A percentile compares a stretch with the other conserved stretches of the same genome.
Evolutionary conservation across 2,329 filamentous ascomycete species (phyloP).

Genomic region (Zasmidium citrigriseum): DNA sequence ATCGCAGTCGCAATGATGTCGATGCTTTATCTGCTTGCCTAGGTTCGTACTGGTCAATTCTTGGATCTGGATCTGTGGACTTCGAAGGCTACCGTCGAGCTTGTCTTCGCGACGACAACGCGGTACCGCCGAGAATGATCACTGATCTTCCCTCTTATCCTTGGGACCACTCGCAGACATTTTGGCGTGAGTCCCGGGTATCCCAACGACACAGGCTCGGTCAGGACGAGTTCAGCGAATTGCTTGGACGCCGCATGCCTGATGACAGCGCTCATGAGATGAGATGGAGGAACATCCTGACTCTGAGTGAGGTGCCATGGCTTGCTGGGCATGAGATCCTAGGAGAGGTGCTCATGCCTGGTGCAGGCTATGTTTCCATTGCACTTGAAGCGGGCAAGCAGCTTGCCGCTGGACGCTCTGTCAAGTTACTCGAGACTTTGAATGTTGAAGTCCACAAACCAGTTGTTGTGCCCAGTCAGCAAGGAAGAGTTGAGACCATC

Average conservation of each 20-base stretch:
- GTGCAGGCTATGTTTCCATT: constrained; percentile 24
- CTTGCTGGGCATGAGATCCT: constrained; percentile 37
- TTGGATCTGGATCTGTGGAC: constrained; percentile 2
- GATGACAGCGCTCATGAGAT: constrained; percentile 5
- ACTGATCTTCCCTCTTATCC: constrained; percentile 19
- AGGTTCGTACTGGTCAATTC: not conserved
- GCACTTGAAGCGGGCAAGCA: constrained; percentile 25
- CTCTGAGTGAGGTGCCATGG: no score
- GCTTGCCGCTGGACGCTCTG: constrained; percentile 11
- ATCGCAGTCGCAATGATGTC: constrained; percentile 25
- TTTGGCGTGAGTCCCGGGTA: constrained; percentile 18
- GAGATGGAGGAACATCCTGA: no score
- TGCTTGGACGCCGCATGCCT: constrained; percentile 13
- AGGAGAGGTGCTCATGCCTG: constrained; percentile 36
- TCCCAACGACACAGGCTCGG: not conserved
- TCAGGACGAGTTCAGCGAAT: not conserved
- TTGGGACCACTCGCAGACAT: constrained; percentile 19
- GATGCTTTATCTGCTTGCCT: constrained; percentile 14
- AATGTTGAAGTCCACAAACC: constrained; percentile 18
- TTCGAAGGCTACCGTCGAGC: not conserved
- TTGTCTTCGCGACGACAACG: not conserved
- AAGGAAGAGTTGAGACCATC: constrained; percentile 25
- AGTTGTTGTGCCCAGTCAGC: constrained; percentile 17
- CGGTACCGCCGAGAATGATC: not conserved
- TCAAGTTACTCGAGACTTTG: constrained; percentile 18